phyloP scores from a whole-genome alignment of 345 rosid genomes.

The Corchorus capsularis region DNA sequence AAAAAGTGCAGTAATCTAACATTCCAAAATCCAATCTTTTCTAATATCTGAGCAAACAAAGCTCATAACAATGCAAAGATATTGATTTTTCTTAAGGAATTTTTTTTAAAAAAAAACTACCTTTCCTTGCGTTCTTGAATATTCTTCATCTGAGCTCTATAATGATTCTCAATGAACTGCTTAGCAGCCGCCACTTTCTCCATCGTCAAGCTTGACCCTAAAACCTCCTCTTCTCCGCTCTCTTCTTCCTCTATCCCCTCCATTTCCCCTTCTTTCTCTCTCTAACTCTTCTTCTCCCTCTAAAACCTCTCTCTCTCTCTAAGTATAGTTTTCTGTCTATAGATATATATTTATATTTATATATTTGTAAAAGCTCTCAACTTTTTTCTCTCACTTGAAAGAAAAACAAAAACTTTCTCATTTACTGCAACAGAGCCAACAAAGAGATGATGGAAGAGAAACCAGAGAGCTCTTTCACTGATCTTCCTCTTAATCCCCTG shows the following conservation, averaged over 20 bases:
- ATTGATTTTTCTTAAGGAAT: not conserved
- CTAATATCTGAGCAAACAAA: constrained; percentile 21
- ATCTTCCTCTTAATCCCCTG: constrained; percentile 15
- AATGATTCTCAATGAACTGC: constrained; percentile 97
- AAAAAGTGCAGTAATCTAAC: constrained; percentile 13
- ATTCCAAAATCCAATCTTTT: constrained; percentile 21
- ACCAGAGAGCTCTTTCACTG: constrained; percentile 9
- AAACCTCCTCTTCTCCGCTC: constrained; percentile 55
- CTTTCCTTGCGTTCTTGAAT: constrained; percentile 91
- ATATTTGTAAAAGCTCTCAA: constrained; percentile 21
- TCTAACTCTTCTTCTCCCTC: constrained; percentile 22
- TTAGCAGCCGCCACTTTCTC: constrained; percentile 98
- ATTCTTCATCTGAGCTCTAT: constrained; percentile 87
- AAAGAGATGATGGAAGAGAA: constrained; percentile 27
- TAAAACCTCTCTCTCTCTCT: constrained; percentile 22
- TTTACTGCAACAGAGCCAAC: constrained; percentile 34
- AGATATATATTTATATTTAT: not conserved
- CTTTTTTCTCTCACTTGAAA: constrained; percentile 24
- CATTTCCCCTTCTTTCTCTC: constrained; percentile 36
- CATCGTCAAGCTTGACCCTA: constrained; percentile 94
- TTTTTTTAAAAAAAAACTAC: constrained; percentile 32
- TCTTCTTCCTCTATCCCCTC: constrained; percentile 58
- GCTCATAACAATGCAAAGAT: constrained; percentile 21
- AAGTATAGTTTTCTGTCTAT: too few species aligned
- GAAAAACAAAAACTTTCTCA: constrained; percentile 17